Conservation (phyloP, 2,329 filamentous ascomycete genomes). For the Alternaria brassicicola region DNA sequence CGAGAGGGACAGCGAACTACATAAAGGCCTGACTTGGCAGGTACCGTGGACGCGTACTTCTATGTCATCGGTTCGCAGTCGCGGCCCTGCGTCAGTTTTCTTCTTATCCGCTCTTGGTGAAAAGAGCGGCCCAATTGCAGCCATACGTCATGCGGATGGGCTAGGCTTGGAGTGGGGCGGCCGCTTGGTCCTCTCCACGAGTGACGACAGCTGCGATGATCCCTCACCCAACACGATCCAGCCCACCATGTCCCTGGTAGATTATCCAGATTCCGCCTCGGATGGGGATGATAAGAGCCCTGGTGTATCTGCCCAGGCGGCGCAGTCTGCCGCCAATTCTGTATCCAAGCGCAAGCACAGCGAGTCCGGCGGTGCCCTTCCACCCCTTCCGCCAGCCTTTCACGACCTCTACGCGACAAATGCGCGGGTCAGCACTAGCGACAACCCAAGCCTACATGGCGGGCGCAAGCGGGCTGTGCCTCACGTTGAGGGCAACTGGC, state of each 20-base stretch:
- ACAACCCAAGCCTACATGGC: slow-evolving; percentile 84
- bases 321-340: slow-evolving; percentile 13
- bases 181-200: slow-evolving; percentile 18
- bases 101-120: slow-evolving; percentile 11
- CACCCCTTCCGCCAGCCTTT: slow-evolving; percentile 79
- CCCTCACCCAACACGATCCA: slow-evolving; percentile 21
- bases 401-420: slow-evolving; percentile 88
- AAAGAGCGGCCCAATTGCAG: slow-evolving; percentile 18
- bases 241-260: slow-evolving; percentile 41
- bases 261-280: slow-evolving; percentile 63
- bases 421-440: slow-evolving; percentile 74
- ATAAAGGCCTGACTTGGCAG: slow-evolving; percentile 42
- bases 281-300: slow-evolving; percentile 46
- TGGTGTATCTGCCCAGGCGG: slow-evolving; percentile 14
- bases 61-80: slow-evolving; percentile 33
- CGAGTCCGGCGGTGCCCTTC: slow-evolving; percentile 54
- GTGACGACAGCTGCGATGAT: slow-evolving; percentile 28
- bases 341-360: slow-evolving; percentile 43
- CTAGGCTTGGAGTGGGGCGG: slow-evolving; percentile 26
- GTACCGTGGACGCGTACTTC: slow-evolving; percentile 41
- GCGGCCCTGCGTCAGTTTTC: slow-evolving; percentile 25
- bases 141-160: slow-evolving; percentile 39
- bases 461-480: slow-evolving; percentile 82
- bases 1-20: slow-evolving; percentile 18
- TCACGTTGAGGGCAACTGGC: slow-evolving; percentile 90